Conservation (phyloP, 2,329 filamentous ascomycete species). For the Pseudogymnoascus pannorum region DNA sequence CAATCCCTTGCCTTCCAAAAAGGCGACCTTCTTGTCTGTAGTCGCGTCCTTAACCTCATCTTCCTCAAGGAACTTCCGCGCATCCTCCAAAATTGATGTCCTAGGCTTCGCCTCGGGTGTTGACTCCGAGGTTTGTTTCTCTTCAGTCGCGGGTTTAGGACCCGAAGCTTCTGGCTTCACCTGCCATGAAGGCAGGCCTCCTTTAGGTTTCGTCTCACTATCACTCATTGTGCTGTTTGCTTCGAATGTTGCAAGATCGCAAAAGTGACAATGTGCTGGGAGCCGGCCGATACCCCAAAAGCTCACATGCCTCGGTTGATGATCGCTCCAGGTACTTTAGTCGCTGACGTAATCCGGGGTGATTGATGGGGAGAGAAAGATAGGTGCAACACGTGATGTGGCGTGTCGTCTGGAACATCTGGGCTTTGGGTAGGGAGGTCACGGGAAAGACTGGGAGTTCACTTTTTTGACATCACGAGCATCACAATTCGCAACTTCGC, state of each 20-base stretch:
- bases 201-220: conserved; percentile 19
- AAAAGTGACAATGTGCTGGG: neutral
- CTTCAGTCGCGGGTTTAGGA: too few species aligned
- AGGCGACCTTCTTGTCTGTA: conserved; percentile 65
- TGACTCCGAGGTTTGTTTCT: neutral
- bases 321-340: too few species aligned
- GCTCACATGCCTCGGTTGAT: conserved; percentile 6
- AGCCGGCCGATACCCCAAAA: neutral
- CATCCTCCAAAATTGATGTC: conserved; percentile 48
- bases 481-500: too few species aligned
- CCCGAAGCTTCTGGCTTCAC: neutral
- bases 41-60: conserved; percentile 62
- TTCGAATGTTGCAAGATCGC: neutral
- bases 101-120: conserved; percentile 9
- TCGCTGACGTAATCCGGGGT: too few species aligned
- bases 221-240: conserved; percentile 22
- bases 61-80: conserved; percentile 68
- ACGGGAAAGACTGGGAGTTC: too few species aligned
- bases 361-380: too few species aligned
- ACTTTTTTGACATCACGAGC: too few species aligned
- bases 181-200: conserved; percentile 24
- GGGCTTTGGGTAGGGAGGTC: too few species aligned
- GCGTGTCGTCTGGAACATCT: too few species aligned
- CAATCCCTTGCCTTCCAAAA: conserved; percentile 72
- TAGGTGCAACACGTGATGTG: too few species aligned